phyloP scores from a whole-genome alignment of 345 rosid species.

The Eucalyptus erythrocorys region DNA sequence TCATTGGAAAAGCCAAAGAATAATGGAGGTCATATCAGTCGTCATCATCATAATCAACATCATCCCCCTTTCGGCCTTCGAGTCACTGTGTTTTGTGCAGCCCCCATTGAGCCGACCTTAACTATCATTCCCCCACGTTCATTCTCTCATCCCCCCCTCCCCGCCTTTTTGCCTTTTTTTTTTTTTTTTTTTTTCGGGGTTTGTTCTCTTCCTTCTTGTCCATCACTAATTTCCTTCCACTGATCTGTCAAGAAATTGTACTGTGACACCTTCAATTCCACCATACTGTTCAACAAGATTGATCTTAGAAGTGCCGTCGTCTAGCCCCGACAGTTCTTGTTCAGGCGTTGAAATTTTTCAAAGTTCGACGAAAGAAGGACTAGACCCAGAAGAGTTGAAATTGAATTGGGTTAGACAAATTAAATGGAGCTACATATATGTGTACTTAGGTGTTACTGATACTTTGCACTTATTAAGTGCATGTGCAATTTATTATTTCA shows the following conservation, averaged over 20 bases:
- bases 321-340: neutral
- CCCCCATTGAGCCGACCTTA: slow-evolving; percentile 3
- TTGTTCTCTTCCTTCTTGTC: neutral
- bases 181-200: too few relatives aligned
- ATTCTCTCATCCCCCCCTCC: neutral
- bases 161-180: neutral
- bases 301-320: neutral
- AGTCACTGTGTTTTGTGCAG: slow-evolving; percentile 25
- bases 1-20: neutral
- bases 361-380: neutral
- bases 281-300: neutral
- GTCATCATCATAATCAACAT: neutral
- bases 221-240: neutral
- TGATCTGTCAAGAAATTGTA: neutral
- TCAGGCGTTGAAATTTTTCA: neutral
- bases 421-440: neutral
- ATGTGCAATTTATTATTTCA: neutral
- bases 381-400: neutral
- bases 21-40: neutral
- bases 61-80: neutral
- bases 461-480: neutral
- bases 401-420: neutral
- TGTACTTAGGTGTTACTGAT: neutral
- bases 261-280: neutral
- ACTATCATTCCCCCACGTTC: slow-evolving; percentile 6